Evolutionary conservation across 352 stramenopile species (phyloP), one percentile per base, ranked within the genome.

Genomic region (Phytopythium boreale): DNA sequence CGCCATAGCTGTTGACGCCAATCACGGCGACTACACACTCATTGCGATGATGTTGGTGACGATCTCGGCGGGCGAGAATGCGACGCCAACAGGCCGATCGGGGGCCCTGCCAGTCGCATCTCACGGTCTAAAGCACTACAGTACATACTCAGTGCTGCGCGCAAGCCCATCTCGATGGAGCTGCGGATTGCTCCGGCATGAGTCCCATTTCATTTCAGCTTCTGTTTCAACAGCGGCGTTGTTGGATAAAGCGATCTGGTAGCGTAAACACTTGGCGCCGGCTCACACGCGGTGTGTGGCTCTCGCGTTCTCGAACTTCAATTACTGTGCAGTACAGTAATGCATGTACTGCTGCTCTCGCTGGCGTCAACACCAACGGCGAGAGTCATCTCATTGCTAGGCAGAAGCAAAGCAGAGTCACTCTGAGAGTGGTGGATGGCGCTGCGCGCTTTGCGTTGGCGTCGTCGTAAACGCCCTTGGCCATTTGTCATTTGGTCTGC

Each of bases 231-330:
- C 20, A 50, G 19, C 20, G 17, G 41, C n/a, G 20, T 6, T 50
- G 20, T 12, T 50, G 43, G 43, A 26, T 50, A 27, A 50, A 50
- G 43, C n/a, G 20, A 26, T 14, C 43, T 0, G 6, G 0, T 26
- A 9, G 22, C n/a, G 46, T 52, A 52, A 52, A 52, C 46, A 52
- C n/a, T 31, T 31, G 46, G 46, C 46, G 22, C 46, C 46, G 46
- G 43, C 43, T 50, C 43, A 50, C 17, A 19, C 17, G 20, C 17
- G 20, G 41, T 9, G 41, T 12, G 10, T 20, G 41, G 41, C 41
- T 46, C 41, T 22, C 41, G 15, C 17, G 17, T 46, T 46, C 41
- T 46, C 41, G 41, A 46, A 22, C 41, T 22, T 46, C 41, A n/a
- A n/a, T n/a, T n/a, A n/a, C n/a, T n/a, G n/a, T n/a, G n/a, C 29